phyloP scores from a whole-genome alignment of 768 basidiomycete species.

The Chlorophyllum brunneum region DNA sequence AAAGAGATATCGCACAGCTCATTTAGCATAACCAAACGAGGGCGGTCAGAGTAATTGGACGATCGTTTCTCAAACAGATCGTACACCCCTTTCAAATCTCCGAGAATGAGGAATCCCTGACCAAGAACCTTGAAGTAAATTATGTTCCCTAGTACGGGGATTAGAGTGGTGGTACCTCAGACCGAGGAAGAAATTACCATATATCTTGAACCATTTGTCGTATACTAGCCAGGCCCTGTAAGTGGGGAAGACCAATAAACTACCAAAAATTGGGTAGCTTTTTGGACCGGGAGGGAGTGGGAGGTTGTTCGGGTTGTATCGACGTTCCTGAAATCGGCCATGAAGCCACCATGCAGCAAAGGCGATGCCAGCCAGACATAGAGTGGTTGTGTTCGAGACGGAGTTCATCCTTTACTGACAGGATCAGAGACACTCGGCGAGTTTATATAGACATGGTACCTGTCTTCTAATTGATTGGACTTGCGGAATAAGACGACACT shows the following conservation, averaged over 20 bases:
- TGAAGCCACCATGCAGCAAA: neutral
- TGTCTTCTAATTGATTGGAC: too few species aligned
- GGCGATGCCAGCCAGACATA: neutral
- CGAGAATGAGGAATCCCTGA: constrained; percentile 12
- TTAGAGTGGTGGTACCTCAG: neutral
- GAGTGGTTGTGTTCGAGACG: neutral
- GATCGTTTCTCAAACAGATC: constrained; percentile 9
- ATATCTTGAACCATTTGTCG: constrained; percentile 11
- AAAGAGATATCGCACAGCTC: constrained; percentile 2
- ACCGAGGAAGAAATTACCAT: neutral
- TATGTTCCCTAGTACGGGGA: constrained; percentile 10
- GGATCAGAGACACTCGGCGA: too few species aligned
- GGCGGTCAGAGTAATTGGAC: constrained; percentile 5
- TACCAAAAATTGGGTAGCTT: constrained; percentile 10
- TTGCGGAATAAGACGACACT: too few species aligned
- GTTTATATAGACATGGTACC: too few species aligned
- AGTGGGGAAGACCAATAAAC: constrained; percentile 4
- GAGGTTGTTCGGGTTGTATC: neutral
- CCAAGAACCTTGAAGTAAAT: constrained; percentile 14
- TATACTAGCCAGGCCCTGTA: constrained; percentile 7
- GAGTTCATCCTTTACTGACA: too few species aligned
- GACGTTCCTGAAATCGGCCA: neutral
- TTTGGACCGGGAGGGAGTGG: constrained; percentile 8
- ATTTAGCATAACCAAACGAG: neutral
- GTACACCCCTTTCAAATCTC: neutral